Base-by-base conservation (phyloP, 208 protist genomes). In the Leishmania arabica region DNA sequence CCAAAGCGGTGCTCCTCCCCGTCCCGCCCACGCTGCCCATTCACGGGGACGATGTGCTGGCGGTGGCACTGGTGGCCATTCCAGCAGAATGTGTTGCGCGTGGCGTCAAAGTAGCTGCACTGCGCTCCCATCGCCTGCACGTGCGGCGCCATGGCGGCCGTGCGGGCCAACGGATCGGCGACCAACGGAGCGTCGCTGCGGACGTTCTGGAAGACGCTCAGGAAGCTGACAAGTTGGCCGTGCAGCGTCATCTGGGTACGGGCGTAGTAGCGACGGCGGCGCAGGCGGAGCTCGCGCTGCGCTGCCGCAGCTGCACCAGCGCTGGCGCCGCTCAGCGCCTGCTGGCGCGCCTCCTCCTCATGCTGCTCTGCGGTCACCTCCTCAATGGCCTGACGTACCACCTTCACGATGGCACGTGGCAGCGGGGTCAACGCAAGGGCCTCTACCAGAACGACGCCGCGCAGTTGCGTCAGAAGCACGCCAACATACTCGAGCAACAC, bases 401-500 rank as follows among this genome's bases (percentile, higher is more conserved):
- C 73, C 19, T 71, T 42, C 47, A 89, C 84, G 2, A 92, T 58
- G 7, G 84, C 86, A 0, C 65, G 60, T 27, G 84, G 82, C 42
- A 92, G 62, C 53, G 78, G 69, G 11, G 86, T 89, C 24, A 76
- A 78, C n/a, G 85, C 81, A 37, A 92, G 82, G 47, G 86, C 78
- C 58, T 89, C 82, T n/a, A 83, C 75, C 68, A 85, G 78, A 3
- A 82, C 81, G 19, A 84, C 69, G 6, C 76, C 85, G 31, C 74
- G 73, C 65, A 82, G 77, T 81, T 96, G 92, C 2, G 90, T 91
- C 27, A 96, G 83, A 5, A 96, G 78, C 8, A 96, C 88, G 21
- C 82, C 90, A 47, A 95, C 78, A 75, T 93, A 84, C 82, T 96
- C 89, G 31, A 96, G 85, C 73, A 96, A 79, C 62, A 87, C 83